Evolutionary conservation across 2,329 filamentous ascomycete genomes (phyloP).

Genomic region (Fusarium camptoceras): DNA sequence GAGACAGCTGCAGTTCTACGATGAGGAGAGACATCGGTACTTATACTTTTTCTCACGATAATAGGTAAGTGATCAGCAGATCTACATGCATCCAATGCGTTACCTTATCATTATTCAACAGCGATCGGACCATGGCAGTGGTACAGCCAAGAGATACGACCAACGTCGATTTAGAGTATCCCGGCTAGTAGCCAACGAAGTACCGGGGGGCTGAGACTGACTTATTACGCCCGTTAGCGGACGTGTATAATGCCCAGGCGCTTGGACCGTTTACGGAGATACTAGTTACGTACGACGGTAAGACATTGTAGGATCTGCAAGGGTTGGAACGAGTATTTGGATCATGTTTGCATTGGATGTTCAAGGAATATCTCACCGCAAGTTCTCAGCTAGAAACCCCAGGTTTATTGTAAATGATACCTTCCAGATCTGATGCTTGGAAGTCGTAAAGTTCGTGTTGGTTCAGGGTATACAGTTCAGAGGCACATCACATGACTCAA

Average conservation of each 20-base stretch:
- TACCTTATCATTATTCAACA: slow-evolving; percentile 36
- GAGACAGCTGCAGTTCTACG: neutral
- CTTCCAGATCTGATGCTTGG: neutral
- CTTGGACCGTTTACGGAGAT: neutral
- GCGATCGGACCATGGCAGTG: slow-evolving; percentile 1
- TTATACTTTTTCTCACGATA: neutral
- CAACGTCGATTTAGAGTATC: slow-evolving; percentile 6
- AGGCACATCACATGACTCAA: neutral
- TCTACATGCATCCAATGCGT: slow-evolving; percentile 11
- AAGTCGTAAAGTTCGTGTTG: neutral
- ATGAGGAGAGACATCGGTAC: neutral
- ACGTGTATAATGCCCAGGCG: neutral
- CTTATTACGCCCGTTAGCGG: neutral
- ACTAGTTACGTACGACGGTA: slow-evolving; percentile 28
- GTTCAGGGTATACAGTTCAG: neutral
- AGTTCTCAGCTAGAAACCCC: neutral
- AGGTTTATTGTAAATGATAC: neutral
- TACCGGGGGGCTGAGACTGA: too few species aligned
- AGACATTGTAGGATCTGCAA: neutral
- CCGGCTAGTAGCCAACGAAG: neutral
- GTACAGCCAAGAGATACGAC: slow-evolving; percentile 1
- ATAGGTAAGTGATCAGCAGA: neutral
- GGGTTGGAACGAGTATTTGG: neutral
- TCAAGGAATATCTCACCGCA: neutral
- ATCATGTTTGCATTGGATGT: neutral